Evolutionary conservation across 345 rosid genomes (phyloP).

Genomic region (Linum lewisii): DNA sequence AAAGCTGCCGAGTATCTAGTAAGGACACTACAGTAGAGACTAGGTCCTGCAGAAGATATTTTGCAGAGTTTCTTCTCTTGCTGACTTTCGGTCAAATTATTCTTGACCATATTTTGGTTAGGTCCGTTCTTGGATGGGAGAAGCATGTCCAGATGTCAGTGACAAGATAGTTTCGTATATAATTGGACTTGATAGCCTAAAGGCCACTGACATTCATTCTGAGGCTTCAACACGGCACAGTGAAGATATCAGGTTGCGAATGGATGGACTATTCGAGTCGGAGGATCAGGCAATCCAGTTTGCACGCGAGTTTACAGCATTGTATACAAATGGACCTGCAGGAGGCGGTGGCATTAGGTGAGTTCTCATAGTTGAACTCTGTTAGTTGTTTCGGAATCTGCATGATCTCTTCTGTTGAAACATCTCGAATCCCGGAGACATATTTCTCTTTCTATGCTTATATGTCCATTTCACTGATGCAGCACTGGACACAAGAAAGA

Average conservation of each 20-base stretch:
- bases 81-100: slow-evolving; percentile 1
- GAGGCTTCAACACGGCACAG: slow-evolving; percentile 16
- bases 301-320: slow-evolving; percentile 56
- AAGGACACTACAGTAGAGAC: slow-evolving; percentile 9
- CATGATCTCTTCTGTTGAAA: background rate
- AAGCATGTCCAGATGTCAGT: slow-evolving; percentile 48
- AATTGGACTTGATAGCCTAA: slow-evolving; percentile 83
- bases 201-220: slow-evolving; percentile 30
- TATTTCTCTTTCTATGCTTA: background rate
- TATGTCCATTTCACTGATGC: slow-evolving; percentile 21
- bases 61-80: background rate
- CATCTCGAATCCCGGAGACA: background rate
- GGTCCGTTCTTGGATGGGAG: slow-evolving; percentile 93
- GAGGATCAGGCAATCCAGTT: slow-evolving; percentile 66
- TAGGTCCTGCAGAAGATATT: background rate
- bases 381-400: too few relatives aligned
- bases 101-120: slow-evolving; percentile 18
- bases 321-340: slow-evolving; percentile 95
- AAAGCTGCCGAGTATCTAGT: slow-evolving; percentile 84
- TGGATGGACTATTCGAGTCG: slow-evolving; percentile 71
- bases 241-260: slow-evolving; percentile 62
- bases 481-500: slow-evolving; percentile 82
- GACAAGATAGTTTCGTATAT: slow-evolving; percentile 47
- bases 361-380: slow-evolving; percentile 1
- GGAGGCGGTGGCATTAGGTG: slow-evolving; percentile 96